A percentile compares a stretch with the other conserved stretches of the same genome.
These are phyloP conservation scores for Mucor circinelloides DNA, from an alignment of 371 early-diverging fungal genomes.

Conservation along the genomic window DNA sequence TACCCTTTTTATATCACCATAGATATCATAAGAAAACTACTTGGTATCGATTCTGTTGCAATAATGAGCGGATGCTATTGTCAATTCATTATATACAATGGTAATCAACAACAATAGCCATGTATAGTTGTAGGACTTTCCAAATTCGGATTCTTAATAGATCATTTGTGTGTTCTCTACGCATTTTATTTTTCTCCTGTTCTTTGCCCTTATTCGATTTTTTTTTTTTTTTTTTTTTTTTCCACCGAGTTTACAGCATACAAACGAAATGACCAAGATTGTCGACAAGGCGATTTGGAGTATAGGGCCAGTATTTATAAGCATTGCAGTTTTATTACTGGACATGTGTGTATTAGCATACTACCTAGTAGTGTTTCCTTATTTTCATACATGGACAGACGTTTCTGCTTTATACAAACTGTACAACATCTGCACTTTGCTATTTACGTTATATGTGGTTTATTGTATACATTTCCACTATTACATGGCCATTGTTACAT, in stretches of 20 bases:
- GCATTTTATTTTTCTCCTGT: neutral
- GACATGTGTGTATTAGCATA: constrained; percentile 52
- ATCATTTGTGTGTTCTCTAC: neutral
- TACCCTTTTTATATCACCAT: no score
- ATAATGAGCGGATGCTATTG: neutral
- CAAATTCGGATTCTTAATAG: neutral
- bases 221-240: neutral
- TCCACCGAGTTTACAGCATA: neutral
- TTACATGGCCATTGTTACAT: constrained; percentile 61
- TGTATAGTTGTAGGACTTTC: neutral
- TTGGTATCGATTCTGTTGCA: no score
- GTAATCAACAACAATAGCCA: neutral
- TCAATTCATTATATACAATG: neutral
- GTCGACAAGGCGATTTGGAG: constrained; percentile 57
- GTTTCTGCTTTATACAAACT: constrained; percentile 34
- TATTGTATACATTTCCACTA: constrained; percentile 61
- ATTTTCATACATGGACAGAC: constrained; percentile 33
- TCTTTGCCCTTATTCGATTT: neutral
- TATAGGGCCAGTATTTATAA: constrained; percentile 59
- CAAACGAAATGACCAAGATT: constrained; percentile 37
- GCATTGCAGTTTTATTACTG: constrained; percentile 52
- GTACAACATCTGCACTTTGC: constrained; percentile 29
- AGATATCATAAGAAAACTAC: no score
- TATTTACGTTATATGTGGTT: constrained; percentile 54
- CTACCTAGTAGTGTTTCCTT: constrained; percentile 56